Percentiles rank a stretch among this genome's conserved stretches.
Conservation (phyloP, 345 rosid genomes). For the Citrus australasica region DNA sequence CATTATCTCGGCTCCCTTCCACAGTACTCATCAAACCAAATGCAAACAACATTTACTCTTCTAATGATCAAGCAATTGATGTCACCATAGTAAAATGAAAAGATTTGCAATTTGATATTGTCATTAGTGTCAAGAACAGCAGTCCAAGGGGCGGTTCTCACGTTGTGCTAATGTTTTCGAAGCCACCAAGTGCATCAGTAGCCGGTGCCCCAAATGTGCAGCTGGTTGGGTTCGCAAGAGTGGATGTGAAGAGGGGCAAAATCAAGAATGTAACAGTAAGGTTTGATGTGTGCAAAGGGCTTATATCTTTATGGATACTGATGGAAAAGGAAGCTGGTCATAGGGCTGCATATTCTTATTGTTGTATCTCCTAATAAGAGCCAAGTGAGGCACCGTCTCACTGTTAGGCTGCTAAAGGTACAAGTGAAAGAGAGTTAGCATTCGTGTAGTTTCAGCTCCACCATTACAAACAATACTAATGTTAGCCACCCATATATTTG, state of each 20-base stretch:
- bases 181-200: conserved; percentile 30
- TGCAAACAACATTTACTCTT: not conserved
- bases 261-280: conserved; percentile 30
- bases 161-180: conserved; percentile 38
- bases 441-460: not conserved
- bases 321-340: conserved; percentile 45
- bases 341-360: conserved; percentile 36
- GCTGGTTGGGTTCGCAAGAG: conserved; percentile 47
- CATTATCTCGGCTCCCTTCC: conserved; percentile 35
- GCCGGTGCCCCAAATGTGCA: conserved; percentile 38
- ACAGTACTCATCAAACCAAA: conserved; percentile 12
- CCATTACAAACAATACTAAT: conserved; percentile 11
- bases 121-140: conserved; percentile 43
- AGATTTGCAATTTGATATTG: not conserved
- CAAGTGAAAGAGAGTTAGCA: not conserved
- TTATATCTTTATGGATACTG: conserved; percentile 39
- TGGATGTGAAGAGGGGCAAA: conserved; percentile 38
- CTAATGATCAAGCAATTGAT: conserved; percentile 27
- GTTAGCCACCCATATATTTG: not conserved
- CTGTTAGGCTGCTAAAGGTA: conserved; percentile 25
- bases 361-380: conserved; percentile 43
- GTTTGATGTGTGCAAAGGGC: conserved; percentile 47
- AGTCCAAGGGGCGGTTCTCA: conserved; percentile 16
- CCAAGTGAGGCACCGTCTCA: conserved; percentile 35
- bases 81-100: conserved; percentile 34